Evolutionary conservation across 2,329 filamentous ascomycete genomes (phyloP).

Genomic region (Geosmithia putterillii): DNA sequence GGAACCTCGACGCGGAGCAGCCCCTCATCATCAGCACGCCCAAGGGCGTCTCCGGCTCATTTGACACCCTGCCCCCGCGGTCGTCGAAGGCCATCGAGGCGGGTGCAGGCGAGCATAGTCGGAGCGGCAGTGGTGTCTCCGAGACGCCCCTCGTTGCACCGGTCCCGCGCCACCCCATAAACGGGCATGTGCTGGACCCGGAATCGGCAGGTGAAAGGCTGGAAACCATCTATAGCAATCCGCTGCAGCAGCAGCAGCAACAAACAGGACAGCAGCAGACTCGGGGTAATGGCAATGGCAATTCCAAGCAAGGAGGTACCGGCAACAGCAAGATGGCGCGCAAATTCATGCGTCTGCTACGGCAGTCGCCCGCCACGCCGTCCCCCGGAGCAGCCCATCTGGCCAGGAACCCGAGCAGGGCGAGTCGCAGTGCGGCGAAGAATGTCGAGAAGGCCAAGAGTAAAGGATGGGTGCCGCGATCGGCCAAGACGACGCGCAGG

Average conservation of each 20-base stretch:
- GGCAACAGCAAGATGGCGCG: slow-evolving; percentile 1
- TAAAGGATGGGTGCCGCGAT: slow-evolving; percentile 38
- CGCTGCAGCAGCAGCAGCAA: not conserved
- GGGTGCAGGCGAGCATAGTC: no score
- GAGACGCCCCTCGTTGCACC: slow-evolving; percentile 40
- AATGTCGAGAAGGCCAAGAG: slow-evolving; percentile 50
- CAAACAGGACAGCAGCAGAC: not conserved
- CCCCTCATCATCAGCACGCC: slow-evolving; percentile 51
- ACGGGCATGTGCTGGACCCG: slow-evolving; percentile 22
- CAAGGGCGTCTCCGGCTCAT: slow-evolving; percentile 39
- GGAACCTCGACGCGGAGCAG: slow-evolving; percentile 26
- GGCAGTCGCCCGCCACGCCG: slow-evolving; percentile 18
- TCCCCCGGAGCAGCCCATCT: slow-evolving; percentile 17
- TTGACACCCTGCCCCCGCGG: slow-evolving; percentile 25
- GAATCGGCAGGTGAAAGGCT: slow-evolving; percentile 32
- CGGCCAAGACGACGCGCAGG: slow-evolving; percentile 23
- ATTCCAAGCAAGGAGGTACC: slow-evolving; percentile 1
- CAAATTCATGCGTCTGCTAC: slow-evolving; percentile 17
- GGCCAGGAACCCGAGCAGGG: slow-evolving; percentile 37
- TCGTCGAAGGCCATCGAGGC: slow-evolving; percentile 15
- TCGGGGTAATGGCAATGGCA: no score
- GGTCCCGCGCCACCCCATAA: slow-evolving; percentile 35
- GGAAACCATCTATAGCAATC: slow-evolving; percentile 38
- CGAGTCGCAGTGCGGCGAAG: slow-evolving; percentile 47
- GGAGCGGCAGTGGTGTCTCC: no score